phyloP scores from a whole-genome alignment of 2,329 filamentous ascomycete species.

The Ascochyta fabae region DNA sequence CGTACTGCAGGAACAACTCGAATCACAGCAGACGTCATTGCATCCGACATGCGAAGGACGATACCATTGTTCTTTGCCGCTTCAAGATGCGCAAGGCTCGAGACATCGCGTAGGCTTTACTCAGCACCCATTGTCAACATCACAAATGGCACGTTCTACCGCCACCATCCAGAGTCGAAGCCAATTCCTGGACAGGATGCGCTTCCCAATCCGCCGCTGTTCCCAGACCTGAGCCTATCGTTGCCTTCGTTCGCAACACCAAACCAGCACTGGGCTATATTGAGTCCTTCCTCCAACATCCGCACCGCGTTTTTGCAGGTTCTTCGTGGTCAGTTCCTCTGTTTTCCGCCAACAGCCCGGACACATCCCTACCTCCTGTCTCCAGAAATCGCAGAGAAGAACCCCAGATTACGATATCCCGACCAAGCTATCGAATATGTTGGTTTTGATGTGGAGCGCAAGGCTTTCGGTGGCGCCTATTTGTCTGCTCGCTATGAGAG shows the following conservation, averaged over 20 bases:
- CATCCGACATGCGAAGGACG: constrained; percentile 42
- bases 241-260: constrained; percentile 64
- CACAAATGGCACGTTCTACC: constrained; percentile 80
- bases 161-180: constrained; percentile 65
- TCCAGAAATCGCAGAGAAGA: constrained; percentile 61
- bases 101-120: constrained; percentile 23
- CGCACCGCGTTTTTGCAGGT: constrained; percentile 85
- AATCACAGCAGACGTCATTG: constrained; percentile 13
- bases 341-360: constrained; percentile 75
- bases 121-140: constrained; percentile 42
- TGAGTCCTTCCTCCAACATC: constrained; percentile 78
- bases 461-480: constrained; percentile 70
- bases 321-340: constrained; percentile 76
- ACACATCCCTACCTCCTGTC: constrained; percentile 79
- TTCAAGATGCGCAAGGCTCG: constrained; percentile 31
- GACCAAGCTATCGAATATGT: constrained; percentile 82
- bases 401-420: constrained; percentile 63
- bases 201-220: constrained; percentile 73
- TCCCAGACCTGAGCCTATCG: constrained; percentile 72
- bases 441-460: constrained; percentile 80
- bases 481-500: constrained; percentile 91
- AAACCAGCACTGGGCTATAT: constrained; percentile 77
- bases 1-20: constrained; percentile 9
- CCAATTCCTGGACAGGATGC: constrained; percentile 49
- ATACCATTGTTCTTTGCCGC: constrained; percentile 36